These are phyloP conservation scores for Termitomyces sp. DNA, from an alignment of 768 basidiomycete genomes.

Conservation along the genomic window DNA sequence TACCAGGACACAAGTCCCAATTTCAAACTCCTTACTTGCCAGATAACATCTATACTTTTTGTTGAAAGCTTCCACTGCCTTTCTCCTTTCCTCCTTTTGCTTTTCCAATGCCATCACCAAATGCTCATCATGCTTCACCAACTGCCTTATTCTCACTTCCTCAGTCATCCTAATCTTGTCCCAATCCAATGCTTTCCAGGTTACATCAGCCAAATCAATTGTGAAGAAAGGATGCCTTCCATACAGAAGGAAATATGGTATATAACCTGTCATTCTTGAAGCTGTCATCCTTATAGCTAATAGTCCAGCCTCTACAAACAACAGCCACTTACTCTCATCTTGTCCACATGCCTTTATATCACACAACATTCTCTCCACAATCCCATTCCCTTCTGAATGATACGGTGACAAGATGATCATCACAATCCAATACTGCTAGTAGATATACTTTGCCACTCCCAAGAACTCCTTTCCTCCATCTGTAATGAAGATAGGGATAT, in stretches of 20 bases:
- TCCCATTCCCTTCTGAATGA: too few relatives aligned
- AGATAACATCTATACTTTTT: neutral
- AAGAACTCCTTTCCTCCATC: neutral
- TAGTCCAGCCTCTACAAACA: neutral
- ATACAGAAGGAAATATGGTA: neutral
- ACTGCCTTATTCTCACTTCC: neutral
- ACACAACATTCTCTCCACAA: too few relatives aligned
- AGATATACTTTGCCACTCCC: neutral
- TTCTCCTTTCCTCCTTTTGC: constrained; percentile 3
- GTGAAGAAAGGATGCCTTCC: neutral
- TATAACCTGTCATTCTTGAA: neutral
- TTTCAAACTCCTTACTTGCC: too few relatives aligned
- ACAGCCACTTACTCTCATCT: neutral
- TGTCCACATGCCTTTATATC: neutral
- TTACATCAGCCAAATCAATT: neutral
- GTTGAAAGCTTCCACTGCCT: constrained; percentile 8
- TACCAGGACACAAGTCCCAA: too few relatives aligned
- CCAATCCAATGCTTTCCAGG: neutral
- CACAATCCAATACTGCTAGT: neutral
- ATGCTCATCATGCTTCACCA: constrained; percentile 6
- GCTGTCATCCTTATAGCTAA: neutral
- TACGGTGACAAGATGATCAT: neutral
- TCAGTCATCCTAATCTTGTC: neutral
- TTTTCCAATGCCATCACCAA: constrained; percentile 7
- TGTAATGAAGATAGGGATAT: neutral